Evolutionary conservation across 805 yeast species (phyloP), one percentile per base, ranked within the genome.

Genomic region (Saturnispora zaruensis): DNA sequence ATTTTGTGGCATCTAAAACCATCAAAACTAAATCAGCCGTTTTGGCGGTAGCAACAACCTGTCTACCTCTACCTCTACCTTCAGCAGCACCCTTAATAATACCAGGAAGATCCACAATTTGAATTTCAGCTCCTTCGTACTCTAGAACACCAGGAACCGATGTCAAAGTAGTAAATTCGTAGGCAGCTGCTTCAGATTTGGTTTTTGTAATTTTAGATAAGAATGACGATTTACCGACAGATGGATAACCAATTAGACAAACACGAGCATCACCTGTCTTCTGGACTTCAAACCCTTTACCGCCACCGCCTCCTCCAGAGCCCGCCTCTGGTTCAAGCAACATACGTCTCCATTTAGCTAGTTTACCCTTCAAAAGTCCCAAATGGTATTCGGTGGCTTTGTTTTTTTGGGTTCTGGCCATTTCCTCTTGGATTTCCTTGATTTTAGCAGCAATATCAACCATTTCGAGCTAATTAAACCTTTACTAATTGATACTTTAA

Each of bases 331-430:
- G 98, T 57, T 90, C 97, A 44, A 91, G 73, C 46, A 91, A 75
- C 72, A 91, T 96, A 60, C 95, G 82, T 63, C 98, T 78, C 62
- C 86, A 86, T 55, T 95, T 76, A 8, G 99, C 99, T 41, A 93
- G 77, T 65, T 91, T 93, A 49, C 98, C 99, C 68, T 91, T 90
- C 48, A 93, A 73, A 23, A 91, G 77, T 55, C 99, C 98, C 62
- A 91, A 76, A 66, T 91, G 99, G 67, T 93, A 90, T 72, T 91
- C 98, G 1, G 99, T 91, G 55, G 99, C 98, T 69, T 91, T 91
- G 64, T 91, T 91, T 73, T 93, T 91, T 65, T 91, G 99, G 30
- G 99, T 91, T 54, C 96, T 77, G 32, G 96, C 79, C 74, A 91
- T 81, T 67, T 91, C 99, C 69, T 82, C 88, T 69, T 90, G 95